Conservation (phyloP, 106 monocot genomes). For the Phalaenopsis equestris region DNA sequence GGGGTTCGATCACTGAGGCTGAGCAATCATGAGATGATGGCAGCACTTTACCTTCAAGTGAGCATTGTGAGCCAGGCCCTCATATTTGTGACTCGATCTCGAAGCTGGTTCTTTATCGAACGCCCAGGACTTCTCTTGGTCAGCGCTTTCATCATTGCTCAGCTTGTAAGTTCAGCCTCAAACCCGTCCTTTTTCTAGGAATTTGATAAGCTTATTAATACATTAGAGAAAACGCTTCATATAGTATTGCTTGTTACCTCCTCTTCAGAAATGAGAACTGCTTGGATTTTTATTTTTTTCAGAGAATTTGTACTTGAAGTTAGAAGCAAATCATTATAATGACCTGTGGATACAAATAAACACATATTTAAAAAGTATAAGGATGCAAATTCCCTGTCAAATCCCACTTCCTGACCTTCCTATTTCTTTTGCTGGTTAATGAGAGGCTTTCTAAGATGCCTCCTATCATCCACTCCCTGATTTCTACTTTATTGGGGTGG, state of each 20-base stretch:
- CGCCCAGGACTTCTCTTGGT: conserved; percentile 61
- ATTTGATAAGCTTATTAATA: too few relatives aligned
- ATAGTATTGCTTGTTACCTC: not conserved
- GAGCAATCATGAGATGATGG: conserved; percentile 46
- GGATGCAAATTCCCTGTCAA: not conserved
- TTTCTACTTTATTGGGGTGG: too few relatives aligned
- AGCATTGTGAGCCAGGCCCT: conserved; percentile 82
- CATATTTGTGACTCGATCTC: conserved; percentile 72
- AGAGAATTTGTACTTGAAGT: too few relatives aligned
- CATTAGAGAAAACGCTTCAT: too few relatives aligned
- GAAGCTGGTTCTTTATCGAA: conserved; percentile 61
- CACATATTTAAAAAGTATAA: too few relatives aligned
- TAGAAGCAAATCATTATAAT: too few relatives aligned
- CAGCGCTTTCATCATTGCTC: conserved; percentile 52
- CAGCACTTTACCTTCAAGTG: conserved; percentile 71
- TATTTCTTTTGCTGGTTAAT: not conserved
- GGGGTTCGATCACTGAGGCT: conserved; percentile 42
- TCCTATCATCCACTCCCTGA: too few relatives aligned
- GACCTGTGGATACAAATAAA: too few relatives aligned
- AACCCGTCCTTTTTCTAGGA: not conserved
- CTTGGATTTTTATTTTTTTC: too few relatives aligned
- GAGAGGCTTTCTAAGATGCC: not conserved
- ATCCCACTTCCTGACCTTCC: not conserved
- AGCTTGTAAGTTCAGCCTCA: conserved; percentile 39
- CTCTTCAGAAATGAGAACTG: not conserved